These are phyloP conservation scores for Seminavis robusta DNA, from an alignment of 108 stramenopile species.

Conservation along the genomic window DNA sequence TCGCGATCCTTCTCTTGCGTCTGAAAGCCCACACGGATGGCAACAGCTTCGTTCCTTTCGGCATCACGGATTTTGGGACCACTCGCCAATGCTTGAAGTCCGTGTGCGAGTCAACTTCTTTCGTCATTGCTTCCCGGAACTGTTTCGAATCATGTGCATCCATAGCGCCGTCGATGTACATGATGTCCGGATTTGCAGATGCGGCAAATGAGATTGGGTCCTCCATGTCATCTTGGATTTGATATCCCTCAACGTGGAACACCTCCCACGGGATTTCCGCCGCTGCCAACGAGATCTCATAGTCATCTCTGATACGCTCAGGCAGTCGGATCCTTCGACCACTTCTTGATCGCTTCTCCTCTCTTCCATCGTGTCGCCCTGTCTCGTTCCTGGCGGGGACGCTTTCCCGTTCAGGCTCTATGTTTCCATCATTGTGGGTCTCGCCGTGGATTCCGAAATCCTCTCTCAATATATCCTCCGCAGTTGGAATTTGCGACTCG, in stretches of 20 bases:
- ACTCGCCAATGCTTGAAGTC: slow-evolving; percentile 2
- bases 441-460: too few relatives aligned
- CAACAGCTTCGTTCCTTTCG: slow-evolving; percentile 22
- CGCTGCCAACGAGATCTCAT: too few relatives aligned
- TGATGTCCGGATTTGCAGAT: slow-evolving; percentile 11
- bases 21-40: slow-evolving; percentile 49
- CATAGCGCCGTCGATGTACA: slow-evolving; percentile 20
- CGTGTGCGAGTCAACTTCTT: slow-evolving; percentile 13
- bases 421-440: too few relatives aligned
- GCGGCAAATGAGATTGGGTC: slow-evolving; percentile 8
- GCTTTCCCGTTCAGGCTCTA: too few relatives aligned
- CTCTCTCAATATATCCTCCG: too few relatives aligned
- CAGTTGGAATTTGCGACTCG: too few relatives aligned
- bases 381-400: too few relatives aligned
- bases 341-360: too few relatives aligned
- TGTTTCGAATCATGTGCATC: slow-evolving; percentile 16
- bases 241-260: neutral
- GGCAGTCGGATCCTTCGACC: too few relatives aligned
- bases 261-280: neutral
- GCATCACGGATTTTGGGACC: slow-evolving; percentile 12
- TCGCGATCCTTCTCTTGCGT: slow-evolving; percentile 37
- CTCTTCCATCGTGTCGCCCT: too few relatives aligned
- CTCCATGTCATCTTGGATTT: too few relatives aligned
- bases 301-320: too few relatives aligned
- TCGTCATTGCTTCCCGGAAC: slow-evolving; percentile 20